phyloP scores from a whole-genome alignment of 2,329 filamentous ascomycete species.

The Raffaelea deltoideospora region DNA sequence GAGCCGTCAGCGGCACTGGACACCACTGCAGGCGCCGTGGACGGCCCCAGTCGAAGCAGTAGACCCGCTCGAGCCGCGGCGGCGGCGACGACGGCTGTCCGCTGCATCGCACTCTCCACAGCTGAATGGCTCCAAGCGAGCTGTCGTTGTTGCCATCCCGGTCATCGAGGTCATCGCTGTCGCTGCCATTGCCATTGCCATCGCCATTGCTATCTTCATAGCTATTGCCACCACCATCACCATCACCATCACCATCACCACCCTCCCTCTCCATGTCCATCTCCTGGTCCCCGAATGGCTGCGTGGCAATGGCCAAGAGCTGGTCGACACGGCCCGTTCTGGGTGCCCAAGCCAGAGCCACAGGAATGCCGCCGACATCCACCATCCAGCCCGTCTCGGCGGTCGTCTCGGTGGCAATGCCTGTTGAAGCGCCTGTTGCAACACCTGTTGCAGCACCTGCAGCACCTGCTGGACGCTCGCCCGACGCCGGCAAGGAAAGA shows the following conservation, averaged over 20 bases:
- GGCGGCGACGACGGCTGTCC: conserved; percentile 8
- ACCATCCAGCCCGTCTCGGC: conserved; percentile 39
- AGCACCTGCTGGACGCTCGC: conserved; percentile 3
- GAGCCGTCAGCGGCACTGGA: conserved; percentile 21
- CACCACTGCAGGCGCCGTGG: conserved; percentile 38
- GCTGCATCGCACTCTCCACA: conserved; percentile 29
- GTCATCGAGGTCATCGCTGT: no score
- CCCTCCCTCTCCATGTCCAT: no score
- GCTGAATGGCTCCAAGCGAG: no score
- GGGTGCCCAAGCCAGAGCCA: conserved; percentile 38
- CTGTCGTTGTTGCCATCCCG: no score
- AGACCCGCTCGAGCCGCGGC: conserved; percentile 18
- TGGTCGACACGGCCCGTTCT: conserved; percentile 22
- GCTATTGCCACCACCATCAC: no score
- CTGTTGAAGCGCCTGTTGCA: not conserved
- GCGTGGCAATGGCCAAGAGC: conserved; percentile 34
- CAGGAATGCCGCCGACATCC: conserved; percentile 36
- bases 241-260: no score
- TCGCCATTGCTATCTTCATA: no score
- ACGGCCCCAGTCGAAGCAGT: conserved; percentile 36
- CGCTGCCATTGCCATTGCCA: no score
- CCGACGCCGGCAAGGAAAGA: conserved; percentile 6
- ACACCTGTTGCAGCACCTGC: conserved; percentile 3
- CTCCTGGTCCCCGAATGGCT: conserved; percentile 35
- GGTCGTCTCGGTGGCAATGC: no score